These are phyloP conservation scores for Pinus albicaulis DNA, from an alignment of 75 land plant genomes.

Conservation along the genomic window DNA sequence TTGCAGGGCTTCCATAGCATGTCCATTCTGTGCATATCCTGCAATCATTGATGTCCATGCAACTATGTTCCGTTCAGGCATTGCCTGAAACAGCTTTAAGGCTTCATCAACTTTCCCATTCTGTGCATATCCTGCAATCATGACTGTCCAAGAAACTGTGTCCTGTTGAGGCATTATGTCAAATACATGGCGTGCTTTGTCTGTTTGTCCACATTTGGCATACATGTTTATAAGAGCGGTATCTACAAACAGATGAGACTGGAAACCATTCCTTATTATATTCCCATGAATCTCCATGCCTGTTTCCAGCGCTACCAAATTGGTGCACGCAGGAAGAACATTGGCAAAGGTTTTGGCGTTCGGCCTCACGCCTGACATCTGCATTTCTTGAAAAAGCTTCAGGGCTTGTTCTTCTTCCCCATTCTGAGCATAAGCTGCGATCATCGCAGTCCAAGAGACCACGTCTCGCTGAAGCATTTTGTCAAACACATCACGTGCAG, in stretches of 20 bases:
- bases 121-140: conserved; percentile 17
- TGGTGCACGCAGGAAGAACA: conserved; percentile 35
- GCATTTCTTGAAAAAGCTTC: conserved; percentile 31
- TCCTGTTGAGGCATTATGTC: conserved; percentile 13
- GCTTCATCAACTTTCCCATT: conserved; percentile 10
- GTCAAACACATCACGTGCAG: neutral
- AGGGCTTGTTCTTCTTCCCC: conserved; percentile 29
- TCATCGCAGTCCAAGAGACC: conserved; percentile 33
- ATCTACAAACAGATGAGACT: neutral
- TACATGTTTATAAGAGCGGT: conserved; percentile 12
- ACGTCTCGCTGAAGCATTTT: conserved; percentile 10
- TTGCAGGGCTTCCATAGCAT: conserved; percentile 18
- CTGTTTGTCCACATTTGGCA: conserved; percentile 11
- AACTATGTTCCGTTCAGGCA: conserved; percentile 16
- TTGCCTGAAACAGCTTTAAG: conserved; percentile 3
- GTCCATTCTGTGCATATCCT: conserved; percentile 32
- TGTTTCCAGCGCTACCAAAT: conserved; percentile 12
- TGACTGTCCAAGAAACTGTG: conserved; percentile 28
- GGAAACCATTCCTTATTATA: neutral
- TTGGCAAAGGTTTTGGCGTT: conserved; percentile 38
- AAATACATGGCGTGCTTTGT: conserved; percentile 10
- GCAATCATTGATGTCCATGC: conserved; percentile 55
- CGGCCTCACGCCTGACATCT: conserved; percentile 18
- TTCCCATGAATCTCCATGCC: conserved; percentile 31
- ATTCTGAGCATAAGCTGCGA: conserved; percentile 25